These are phyloP conservation scores for Amphibolis antarctica DNA, from an alignment of 106 monocot species.

Conservation along the genomic window DNA sequence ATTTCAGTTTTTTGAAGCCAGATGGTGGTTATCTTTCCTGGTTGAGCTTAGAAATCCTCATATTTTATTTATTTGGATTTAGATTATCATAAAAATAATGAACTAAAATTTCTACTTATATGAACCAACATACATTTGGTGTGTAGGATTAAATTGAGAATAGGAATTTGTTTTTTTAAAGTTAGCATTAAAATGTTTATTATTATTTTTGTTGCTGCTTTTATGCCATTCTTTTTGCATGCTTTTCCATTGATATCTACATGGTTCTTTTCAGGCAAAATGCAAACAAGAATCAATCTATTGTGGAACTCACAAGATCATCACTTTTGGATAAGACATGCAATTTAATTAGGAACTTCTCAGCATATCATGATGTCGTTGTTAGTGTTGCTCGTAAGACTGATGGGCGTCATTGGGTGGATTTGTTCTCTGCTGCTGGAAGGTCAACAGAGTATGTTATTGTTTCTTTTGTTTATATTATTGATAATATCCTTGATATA, in stretches of 20 bases:
- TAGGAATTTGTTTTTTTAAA: background rate
- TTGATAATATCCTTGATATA: no score
- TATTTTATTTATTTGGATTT: no score
- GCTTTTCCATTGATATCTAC: background rate
- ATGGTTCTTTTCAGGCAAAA: conserved; percentile 44
- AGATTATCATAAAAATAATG: no score
- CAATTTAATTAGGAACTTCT: conserved; percentile 70
- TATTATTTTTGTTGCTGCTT: background rate
- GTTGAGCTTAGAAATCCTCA: no score
- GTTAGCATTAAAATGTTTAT: background rate
- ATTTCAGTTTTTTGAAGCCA: no score
- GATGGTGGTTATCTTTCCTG: no score
- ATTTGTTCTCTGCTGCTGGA: conserved; percentile 93
- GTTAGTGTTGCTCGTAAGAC: conserved; percentile 99
- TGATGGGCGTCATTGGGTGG: conserved; percentile 96
- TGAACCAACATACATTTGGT: background rate
- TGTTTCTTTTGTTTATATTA: no score
- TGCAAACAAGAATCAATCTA: conserved; percentile 54
- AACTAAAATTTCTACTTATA: no score
- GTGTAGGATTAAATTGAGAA: no score
- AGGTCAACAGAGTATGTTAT: conserved; percentile 92
- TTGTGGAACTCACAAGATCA: conserved; percentile 18
- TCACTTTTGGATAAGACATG: conserved; percentile 93
- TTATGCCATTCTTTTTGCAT: background rate
- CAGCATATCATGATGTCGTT: conserved; percentile 96